phyloP scores from a whole-genome alignment of 441 rosid species.

The Biscutella laevigata region DNA sequence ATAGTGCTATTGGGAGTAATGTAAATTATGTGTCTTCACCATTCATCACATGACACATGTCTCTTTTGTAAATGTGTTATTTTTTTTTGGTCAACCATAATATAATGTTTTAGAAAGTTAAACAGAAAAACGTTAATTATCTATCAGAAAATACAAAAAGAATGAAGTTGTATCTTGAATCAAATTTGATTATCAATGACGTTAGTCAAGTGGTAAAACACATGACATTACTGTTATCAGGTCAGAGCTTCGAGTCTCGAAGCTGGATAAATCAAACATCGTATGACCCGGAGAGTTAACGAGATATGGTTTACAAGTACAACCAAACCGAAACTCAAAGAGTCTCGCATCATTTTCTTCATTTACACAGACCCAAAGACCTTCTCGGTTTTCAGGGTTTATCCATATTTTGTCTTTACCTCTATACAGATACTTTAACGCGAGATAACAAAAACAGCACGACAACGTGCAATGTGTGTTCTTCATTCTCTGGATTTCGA shows the following conservation, averaged over 20 bases:
- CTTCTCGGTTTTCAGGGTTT: background rate
- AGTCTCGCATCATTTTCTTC: conserved; percentile 4
- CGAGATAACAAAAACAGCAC: background rate
- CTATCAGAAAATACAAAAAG: too few species aligned
- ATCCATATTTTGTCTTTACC: background rate
- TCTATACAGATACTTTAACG: conserved; percentile 19
- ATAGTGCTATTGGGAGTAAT: background rate
- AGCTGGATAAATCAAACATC: background rate
- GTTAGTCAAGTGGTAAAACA: too few species aligned
- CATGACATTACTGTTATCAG: too few species aligned
- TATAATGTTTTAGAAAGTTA: too few species aligned
- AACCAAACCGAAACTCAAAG: conserved; percentile 15
- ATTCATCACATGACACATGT: conserved; percentile 7
- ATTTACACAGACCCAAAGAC: background rate
- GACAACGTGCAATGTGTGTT: background rate
- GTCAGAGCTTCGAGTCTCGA: too few species aligned
- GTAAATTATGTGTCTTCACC: conserved; percentile 20
- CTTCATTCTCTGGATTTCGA: background rate
- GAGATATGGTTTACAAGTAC: conserved; percentile 12
- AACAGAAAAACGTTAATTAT: too few species aligned
- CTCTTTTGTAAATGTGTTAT: too few species aligned
- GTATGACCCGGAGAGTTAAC: conserved; percentile 5
- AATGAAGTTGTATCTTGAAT: too few species aligned
- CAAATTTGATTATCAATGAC: too few species aligned
- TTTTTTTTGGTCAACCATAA: too few species aligned